Evolutionary conservation across 2,329 filamentous ascomycete genomes (phyloP).

Genomic region (Colletotrichum cordylinicola): DNA sequence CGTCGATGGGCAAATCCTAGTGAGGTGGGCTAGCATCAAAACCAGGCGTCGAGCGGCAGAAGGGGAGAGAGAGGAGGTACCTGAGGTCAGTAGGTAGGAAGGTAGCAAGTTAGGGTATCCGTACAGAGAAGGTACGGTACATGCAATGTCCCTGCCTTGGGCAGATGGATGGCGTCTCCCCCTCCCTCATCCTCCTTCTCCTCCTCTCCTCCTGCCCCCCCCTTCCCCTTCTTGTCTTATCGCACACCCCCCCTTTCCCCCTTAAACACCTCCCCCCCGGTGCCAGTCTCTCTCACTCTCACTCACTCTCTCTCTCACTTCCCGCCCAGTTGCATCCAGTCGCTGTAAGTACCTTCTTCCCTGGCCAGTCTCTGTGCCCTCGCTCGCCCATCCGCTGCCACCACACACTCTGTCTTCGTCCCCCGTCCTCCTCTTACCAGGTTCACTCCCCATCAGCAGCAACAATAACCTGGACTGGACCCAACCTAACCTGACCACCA

Average conservation of each 20-base stretch:
- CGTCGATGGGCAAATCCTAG: neutral
- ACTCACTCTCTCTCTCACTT: neutral
- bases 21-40: neutral
- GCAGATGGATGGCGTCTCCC: neutral
- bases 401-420: neutral
- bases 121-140: neutral
- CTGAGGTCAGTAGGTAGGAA: neutral
- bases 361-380: slow-evolving; percentile 9
- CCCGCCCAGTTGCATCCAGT: neutral
- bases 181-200: neutral
- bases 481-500: neutral
- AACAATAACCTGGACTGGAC: neutral
- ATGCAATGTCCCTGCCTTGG: neutral
- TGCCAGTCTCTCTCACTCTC: neutral
- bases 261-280: slow-evolving; percentile 17
- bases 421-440: neutral
- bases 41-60: neutral
- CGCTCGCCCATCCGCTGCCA: slow-evolving; percentile 19
- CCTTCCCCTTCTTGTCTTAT: neutral
- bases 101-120: neutral
- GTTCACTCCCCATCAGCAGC: neutral
- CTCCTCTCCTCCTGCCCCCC: neutral
- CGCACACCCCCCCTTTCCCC: neutral
- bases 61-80: neutral
- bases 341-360: neutral